Conservation (phyloP, 2,329 filamentous ascomycete species). For the Xylaria sp. region DNA sequence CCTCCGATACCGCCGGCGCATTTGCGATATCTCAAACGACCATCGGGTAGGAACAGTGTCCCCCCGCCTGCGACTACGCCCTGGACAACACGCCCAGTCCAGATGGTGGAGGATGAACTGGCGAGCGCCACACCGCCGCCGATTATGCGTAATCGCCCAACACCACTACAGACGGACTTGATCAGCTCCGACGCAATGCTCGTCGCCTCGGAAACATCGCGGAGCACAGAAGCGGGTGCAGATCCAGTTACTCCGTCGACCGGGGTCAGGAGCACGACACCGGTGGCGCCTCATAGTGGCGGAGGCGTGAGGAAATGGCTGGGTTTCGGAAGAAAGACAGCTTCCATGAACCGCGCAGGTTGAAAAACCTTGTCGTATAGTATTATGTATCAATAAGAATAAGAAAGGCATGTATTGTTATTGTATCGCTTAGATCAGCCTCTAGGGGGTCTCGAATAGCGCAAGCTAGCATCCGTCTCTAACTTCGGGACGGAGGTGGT, state of each 20-base stretch:
- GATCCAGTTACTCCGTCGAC: conserved; percentile 35
- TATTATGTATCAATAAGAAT: conserved; percentile 28
- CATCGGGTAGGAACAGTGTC: conserved; percentile 46
- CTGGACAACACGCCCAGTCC: conserved; percentile 54
- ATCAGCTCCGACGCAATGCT: conserved; percentile 10
- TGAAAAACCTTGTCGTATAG: conserved; percentile 31
- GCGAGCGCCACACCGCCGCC: conserved; percentile 66
- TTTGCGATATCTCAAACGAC: conserved; percentile 27
- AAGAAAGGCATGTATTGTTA: conserved; percentile 15
- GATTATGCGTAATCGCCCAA: conserved; percentile 60
- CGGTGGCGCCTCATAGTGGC: conserved; percentile 25
- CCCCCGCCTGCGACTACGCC: conserved; percentile 48
- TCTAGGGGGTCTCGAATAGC: neutral
- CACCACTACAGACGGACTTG: conserved; percentile 25
- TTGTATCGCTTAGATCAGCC: conserved; percentile 4
- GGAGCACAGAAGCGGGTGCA: conserved; percentile 15
- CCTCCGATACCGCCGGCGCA: conserved; percentile 18
- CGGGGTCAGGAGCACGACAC: conserved; percentile 22
- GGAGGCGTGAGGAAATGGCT: conserved; percentile 48
- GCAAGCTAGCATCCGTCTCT: neutral
- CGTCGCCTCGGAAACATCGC: conserved; percentile 23
- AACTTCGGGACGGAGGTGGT: conserved; percentile 10
- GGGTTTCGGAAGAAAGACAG: conserved; percentile 46
- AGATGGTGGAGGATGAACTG: conserved; percentile 57
- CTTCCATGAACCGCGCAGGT: conserved; percentile 42